Base-by-base conservation (phyloP, 2,329 filamentous ascomycete species). In the Triangularia setosa region DNA sequence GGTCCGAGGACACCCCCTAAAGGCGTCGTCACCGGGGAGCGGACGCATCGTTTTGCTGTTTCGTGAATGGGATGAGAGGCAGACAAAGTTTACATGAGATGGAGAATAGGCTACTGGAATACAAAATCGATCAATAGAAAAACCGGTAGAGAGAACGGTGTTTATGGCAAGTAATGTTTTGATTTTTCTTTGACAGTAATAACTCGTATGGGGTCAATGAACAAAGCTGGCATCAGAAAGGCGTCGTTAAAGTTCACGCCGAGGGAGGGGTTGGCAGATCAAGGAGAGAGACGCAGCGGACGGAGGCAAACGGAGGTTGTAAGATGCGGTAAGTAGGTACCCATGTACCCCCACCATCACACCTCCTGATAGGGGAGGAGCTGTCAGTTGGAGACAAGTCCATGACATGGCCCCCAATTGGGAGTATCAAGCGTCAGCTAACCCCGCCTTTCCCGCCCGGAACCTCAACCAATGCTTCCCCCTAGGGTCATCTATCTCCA, bases 1-100 rank as follows among this genome's bases (percentile, higher is more conserved):
- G 67, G 73, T 72, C 68, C 78, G 78, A 65, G 76, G 75, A 69
- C 79, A 77, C 69, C 72, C 74, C 63, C 73, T 75, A 71, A 76
- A 75, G 73, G 24, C 58, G 40, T 80, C 78, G 65, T 80, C 79
- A 71, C 80, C 79, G 58, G 77, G 27, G 2, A 68, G 62, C 25
- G 70, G 69, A 60, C 70, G 69, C 70, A 71, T 71, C 54, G 58
- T 67, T 16, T n/a, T 16, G 14, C 5, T 21, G 40, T 48, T 18
- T 6, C 2, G n/a, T 48, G 33, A 33, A 55, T 35, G 55, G 3
- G 30, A 35, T 56, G 11, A 28, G 23, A 48, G 5, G n/a, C 8
- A 60, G 28, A 23, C 33, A 21, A 48, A 40, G 27, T 7, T 25
- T 35, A 40, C 28, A 60, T 60, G 14, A 48, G 40, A 48, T 48